Base-by-base conservation (phyloP, 495 filamentous ascomycete species). In the Tuber borchii region DNA sequence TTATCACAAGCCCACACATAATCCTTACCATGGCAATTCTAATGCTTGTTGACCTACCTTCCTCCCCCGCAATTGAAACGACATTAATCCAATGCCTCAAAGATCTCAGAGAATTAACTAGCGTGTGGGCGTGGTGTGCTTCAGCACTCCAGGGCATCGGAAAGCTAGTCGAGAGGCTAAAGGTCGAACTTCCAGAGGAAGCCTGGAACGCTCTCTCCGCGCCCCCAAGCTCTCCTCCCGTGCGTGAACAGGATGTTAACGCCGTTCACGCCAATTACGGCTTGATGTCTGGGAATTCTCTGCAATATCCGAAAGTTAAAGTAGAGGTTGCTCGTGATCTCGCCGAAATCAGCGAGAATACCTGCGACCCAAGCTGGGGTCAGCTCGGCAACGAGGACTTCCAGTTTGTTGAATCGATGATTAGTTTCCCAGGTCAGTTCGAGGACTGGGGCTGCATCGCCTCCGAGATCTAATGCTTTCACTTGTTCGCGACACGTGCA, bases 1-100 rank as follows among this genome's bases (percentile, higher is more conserved):
- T 81, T 31, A 77, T 78, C 44, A 71, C 78, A 31, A 72, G 81
- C 10, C 74, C 80, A 20, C 80, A 81, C 46, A 72, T 82, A 45
- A 65, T 82, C 65, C 76, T 79, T 22, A 71, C 73, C 42, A 77
- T 73, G 46, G 72, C 77, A 40, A 46, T 73, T 31, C 72, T 82
- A 20, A 76, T 82, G 34, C 65, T 79, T 2, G 77, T 81, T 69
- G 79, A 80, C 48, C 44, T 78, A 3, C 78, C 77, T 22, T 77
- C 79, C 26, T 39, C 75, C 19, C 78, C 71, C 1, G 42, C 73
- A 6, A 42, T 75, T 31, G 44, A 68, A 73, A 37, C 73, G 2
- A 76, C 56, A 39, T 68, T 79, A 34, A 19, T 73, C n/a, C 65
- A 48, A 42, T 79, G 70, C 44, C 46, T 79, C 34, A 79, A 79